Evolutionary conservation across 139 green algal species (phyloP), one percentile per base, ranked within the genome.

Genomic region (Picochlorum sp.): DNA sequence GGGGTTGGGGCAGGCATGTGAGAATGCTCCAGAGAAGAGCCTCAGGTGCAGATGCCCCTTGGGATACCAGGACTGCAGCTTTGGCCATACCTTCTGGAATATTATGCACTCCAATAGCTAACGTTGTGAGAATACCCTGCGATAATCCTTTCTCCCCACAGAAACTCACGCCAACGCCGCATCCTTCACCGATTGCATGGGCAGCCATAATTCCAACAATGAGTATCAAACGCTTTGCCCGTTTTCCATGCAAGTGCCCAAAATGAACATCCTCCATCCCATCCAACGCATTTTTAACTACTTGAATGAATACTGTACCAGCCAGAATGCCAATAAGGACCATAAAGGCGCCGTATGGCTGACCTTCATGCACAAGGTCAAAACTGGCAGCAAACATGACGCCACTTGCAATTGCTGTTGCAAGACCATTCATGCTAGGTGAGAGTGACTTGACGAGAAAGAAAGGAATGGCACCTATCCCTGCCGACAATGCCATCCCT

Each of bases 91-190:
- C 93, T 62, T 98, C 93, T 1, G 93, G 93, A 5, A 98, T 83
- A 74, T 98, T 98, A 83, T 98, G 93, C 45, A 98, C 68, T 5
- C 90, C 92, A 63, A 97, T 97, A 54, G 93, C 93, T 34, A 97
- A 76, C 14, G 90, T 96, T 9, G 97, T 88, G 6, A 97, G 79
- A 34, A 90, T 60, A 15, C 93, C 93, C 73, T 91, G 82, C 8
- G 81, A 68, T 78, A 85, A 90, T 44, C 92, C 92, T 3, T 83
- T 72, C 15, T 77, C 70, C 18, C 92, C 92, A 31, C 70, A 83
- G 62, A 90, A 95, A 21, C 78, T 87, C 13, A 98, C 92, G 16
- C 93, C 93, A 13, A 98, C 93, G 10, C 92, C 93, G 16, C 79
- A 88, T 9, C 93, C 93, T 65, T 98, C 93, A 7, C 92, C 93